phyloP scores from a whole-genome alignment of 306 rosid genomes.

The Rosa lucieae region DNA sequence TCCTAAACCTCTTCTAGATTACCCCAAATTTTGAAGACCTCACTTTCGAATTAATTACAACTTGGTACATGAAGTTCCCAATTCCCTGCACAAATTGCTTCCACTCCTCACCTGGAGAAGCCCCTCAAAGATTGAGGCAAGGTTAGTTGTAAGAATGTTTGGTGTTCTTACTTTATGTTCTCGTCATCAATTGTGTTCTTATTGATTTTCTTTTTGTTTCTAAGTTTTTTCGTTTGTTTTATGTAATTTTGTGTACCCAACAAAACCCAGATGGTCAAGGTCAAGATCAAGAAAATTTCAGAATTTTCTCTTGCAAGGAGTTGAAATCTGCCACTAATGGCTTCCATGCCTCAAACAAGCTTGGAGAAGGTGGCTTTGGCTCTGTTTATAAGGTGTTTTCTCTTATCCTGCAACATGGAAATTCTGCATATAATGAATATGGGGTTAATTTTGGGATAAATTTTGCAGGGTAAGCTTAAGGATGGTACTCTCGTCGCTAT shows the following conservation, averaged over 20 bases:
- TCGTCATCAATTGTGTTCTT: neutral
- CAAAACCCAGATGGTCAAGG: slow-evolving; percentile 26
- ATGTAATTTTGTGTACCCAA: neutral
- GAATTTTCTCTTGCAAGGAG: slow-evolving; percentile 58
- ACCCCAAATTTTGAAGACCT: neutral
- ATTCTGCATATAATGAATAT: neutral
- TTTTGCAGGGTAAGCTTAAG: slow-evolving; percentile 62
- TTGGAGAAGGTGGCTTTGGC: slow-evolving; percentile 94
- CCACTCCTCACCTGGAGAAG: slow-evolving; percentile 14
- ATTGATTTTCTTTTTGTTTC: neutral
- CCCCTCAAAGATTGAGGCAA: slow-evolving; percentile 10
- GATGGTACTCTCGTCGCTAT: slow-evolving; percentile 71
- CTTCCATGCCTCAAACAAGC: slow-evolving; percentile 50
- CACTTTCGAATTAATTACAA: neutral
- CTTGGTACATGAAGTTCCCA: slow-evolving; percentile 25
- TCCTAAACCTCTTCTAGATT: neutral
- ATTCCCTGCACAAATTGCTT: slow-evolving; percentile 28
- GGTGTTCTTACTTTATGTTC: neutral
- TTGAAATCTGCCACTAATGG: slow-evolving; percentile 62
- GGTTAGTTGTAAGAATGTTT: slow-evolving; percentile 30
- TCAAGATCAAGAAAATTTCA: slow-evolving; percentile 47
- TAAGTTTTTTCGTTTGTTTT: neutral
- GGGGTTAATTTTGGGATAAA: slow-evolving; percentile 24
- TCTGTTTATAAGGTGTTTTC: slow-evolving; percentile 66
- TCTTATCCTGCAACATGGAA: neutral